Evolutionary conservation across 73 alveolate genomes (phyloP).

Genomic region (Paramecium sonneborni): DNA sequence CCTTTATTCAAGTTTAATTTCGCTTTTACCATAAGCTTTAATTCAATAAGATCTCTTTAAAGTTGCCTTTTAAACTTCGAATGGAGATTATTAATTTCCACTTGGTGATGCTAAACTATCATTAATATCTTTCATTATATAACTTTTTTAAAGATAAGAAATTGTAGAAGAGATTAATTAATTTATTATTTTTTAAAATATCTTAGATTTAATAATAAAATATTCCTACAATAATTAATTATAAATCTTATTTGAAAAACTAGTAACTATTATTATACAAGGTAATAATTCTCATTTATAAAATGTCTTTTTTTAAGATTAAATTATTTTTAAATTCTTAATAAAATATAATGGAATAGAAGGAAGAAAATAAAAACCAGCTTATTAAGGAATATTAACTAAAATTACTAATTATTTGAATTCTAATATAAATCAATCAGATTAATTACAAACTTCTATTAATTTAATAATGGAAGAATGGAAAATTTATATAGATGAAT

Average conservation of each 20-base stretch:
- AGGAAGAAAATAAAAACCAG: background rate
- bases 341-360: background rate
- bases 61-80: background rate
- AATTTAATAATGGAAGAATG: background rate
- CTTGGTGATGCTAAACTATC: background rate
- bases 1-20: background rate
- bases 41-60: background rate
- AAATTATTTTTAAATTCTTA: background rate
- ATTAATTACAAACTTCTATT: background rate
- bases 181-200: background rate
- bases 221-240: constrained; percentile 14
- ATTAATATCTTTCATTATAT: background rate
- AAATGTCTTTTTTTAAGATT: background rate
- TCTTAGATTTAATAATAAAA: background rate
- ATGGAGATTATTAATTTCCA: background rate
- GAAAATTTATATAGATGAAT: background rate
- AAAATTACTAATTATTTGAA: background rate
- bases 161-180: background rate
- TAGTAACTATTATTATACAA: background rate
- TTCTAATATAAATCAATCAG: background rate
- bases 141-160: background rate
- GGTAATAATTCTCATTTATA: background rate
- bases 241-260: background rate
- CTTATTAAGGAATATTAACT: background rate
- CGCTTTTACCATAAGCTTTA: background rate